Evolutionary conservation across 2,329 filamentous ascomycete species (phyloP), one percentile per base, ranked within the genome.

Genomic region (Colletotrichum ledebouriae): DNA sequence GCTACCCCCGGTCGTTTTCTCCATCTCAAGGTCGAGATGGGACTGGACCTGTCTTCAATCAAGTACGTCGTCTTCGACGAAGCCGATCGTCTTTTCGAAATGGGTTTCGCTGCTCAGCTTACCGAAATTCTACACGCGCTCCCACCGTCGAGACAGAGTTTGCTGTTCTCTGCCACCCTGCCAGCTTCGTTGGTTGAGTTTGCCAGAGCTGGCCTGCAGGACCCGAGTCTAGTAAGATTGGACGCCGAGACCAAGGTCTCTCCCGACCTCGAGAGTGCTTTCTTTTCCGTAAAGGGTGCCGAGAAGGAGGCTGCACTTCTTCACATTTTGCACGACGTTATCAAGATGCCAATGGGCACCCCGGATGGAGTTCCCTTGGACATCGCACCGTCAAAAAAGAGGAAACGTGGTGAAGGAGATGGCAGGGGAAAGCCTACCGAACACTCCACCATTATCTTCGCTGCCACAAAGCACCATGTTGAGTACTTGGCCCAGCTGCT

Each of bases 41-140:
- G 86, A 10, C 81, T 99, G 59, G 93, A 98, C 75, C 82, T 99
- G n/a, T 94, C 91, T 0, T 97, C 94, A 4, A 91, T 99, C 70
- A 88, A 89, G 73, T 99, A 99, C 75, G 93, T 97, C 25, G 96
- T 99, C 9, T 99, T 99, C 72, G 96, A 99, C 77, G 96, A 99
- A 79, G 96, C 96, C 1, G 96, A 99, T 84, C 89, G 96, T 61
- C 84, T 99, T 20, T 99, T 99, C 79, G 96, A 99, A 77, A 98
- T 99, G 95, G 97, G 96, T 73, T 99, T 99, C 77, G 94, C 94
- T 4, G 90, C 93, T 3, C 96, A 99, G 76, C 84, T 99, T 73
- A 92, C 92, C 1, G 96, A 99, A 77, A 98, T 98, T 83, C 83
- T 99, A 59, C 90, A 97, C 76, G 92, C 94, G 0, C 83, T 99